Evolutionary conservation across 768 basidiomycete species (phyloP).

Genomic region (Leccinum ochraceum): DNA sequence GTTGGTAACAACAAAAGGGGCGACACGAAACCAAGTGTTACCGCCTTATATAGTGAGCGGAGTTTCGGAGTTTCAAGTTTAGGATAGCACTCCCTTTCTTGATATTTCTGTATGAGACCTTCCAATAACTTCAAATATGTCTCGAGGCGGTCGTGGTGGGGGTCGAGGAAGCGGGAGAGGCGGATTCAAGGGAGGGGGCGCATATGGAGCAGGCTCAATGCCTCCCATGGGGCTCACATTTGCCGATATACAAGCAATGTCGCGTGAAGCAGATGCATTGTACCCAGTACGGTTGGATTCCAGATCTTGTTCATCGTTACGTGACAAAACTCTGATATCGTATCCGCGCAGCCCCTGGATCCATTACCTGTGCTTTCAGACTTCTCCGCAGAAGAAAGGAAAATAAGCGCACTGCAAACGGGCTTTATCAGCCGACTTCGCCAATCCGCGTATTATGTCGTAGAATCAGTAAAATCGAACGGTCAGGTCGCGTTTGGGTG

Average conservation of each 20-base stretch:
- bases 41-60: constrained; percentile 27
- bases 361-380: constrained; percentile 69
- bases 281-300: constrained; percentile 67
- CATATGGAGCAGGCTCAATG: constrained; percentile 38
- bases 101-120: constrained; percentile 2
- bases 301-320: constrained; percentile 18
- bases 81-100: background rate
- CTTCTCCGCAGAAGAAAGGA: constrained; percentile 62
- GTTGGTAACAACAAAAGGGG: constrained; percentile 33
- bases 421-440: constrained; percentile 66
- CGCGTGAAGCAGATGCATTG: constrained; percentile 72
- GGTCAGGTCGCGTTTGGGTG: constrained; percentile 37
- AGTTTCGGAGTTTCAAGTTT: constrained; percentile 27
- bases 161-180: constrained; percentile 61
- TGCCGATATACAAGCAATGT: constrained; percentile 75
- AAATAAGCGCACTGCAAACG: constrained; percentile 64
- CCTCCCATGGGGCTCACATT: constrained; percentile 83
- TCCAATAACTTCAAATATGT: constrained; percentile 40
- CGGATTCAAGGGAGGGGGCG: constrained; percentile 51
- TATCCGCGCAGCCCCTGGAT: constrained; percentile 53
- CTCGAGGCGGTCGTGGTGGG: constrained; percentile 49
- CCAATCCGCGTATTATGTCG: constrained; percentile 72
- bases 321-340: constrained; percentile 20
- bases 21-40: constrained; percentile 17
- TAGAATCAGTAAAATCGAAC: constrained; percentile 66